phyloP scores from a whole-genome alignment of 2,329 filamentous ascomycete species.

The Xylaria sp. region DNA sequence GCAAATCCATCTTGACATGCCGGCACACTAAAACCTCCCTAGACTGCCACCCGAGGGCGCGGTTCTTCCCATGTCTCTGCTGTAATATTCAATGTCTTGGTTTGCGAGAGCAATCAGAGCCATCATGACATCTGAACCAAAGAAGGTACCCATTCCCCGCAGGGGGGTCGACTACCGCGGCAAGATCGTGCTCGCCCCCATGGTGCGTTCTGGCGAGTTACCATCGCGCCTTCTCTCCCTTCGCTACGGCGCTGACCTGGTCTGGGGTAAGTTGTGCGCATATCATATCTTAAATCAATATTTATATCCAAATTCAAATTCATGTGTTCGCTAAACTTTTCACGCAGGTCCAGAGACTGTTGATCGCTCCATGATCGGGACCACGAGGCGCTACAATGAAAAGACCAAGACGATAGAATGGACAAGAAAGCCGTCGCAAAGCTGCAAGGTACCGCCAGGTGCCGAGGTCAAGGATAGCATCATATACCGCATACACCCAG shows the following conservation, averaged over 20 bases:
- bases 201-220: constrained; percentile 97
- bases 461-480: constrained; percentile 70
- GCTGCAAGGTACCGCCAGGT: constrained; percentile 64
- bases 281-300: no score
- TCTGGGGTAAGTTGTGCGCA: constrained; percentile 76
- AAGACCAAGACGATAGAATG: constrained; percentile 86
- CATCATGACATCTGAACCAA: constrained; percentile 68
- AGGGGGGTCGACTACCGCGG: constrained; percentile 93
- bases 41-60: not conserved
- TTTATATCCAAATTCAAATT: no score
- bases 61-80: constrained; percentile 14
- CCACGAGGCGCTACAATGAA: constrained; percentile 79
- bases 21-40: no score
- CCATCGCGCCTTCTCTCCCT: constrained; percentile 89
- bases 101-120: constrained; percentile 53
- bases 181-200: constrained; percentile 94
- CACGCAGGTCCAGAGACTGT: constrained; percentile 86
- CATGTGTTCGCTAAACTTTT: constrained; percentile 2
- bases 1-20: not conserved
- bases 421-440: constrained; percentile 78
- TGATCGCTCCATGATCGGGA: constrained; percentile 90
- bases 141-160: constrained; percentile 83
- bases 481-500: constrained; percentile 86
- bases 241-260: constrained; percentile 94
- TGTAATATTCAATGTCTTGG: constrained; percentile 42